phyloP scores from a whole-genome alignment of 2,329 filamentous ascomycete genomes.

The Albifimbria verrucaria region DNA sequence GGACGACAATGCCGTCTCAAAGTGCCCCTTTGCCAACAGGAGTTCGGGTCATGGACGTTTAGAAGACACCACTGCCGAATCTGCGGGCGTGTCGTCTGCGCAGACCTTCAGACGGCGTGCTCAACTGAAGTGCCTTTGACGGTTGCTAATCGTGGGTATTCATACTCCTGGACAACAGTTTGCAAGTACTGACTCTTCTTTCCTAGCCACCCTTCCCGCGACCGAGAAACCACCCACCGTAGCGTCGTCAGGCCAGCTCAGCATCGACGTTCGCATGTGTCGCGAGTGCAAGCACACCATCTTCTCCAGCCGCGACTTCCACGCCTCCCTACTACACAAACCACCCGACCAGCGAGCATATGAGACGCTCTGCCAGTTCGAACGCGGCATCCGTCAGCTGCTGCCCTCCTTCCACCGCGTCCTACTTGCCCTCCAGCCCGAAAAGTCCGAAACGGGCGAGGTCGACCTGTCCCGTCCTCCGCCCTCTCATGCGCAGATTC shows the following conservation, averaged over 20 bases:
- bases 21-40: conserved; percentile 96
- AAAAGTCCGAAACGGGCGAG: conserved; percentile 34
- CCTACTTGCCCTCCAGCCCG: conserved; percentile 65
- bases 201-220: conserved; percentile 20
- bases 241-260: conserved; percentile 47
- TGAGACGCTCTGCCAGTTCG: conserved; percentile 80
- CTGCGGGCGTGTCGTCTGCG: conserved; percentile 90
- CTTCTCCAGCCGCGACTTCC: conserved; percentile 71
- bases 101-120: conserved; percentile 78
- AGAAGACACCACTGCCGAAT: conserved; percentile 91
- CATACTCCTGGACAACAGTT: not conserved
- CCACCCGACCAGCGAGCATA: conserved; percentile 78
- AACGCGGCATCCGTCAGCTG: conserved; percentile 77
- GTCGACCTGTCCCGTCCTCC: conserved; percentile 38
- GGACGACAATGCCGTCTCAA: conserved; percentile 74
- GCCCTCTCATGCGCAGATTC: conserved; percentile 63
- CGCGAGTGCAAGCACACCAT: conserved; percentile 71
- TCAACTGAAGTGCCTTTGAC: conserved; percentile 81
- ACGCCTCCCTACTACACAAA: conserved; percentile 62
- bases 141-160: conserved; percentile 52
- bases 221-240: conserved; percentile 38
- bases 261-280: conserved; percentile 86
- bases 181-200: no score
- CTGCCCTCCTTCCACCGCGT: conserved; percentile 82
- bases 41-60: conserved; percentile 91